A percentile compares a stretch with the other conserved stretches of the same genome.
phyloP scores from a whole-genome alignment of 1,139 yeast species.

The Candida neerlandica region DNA sequence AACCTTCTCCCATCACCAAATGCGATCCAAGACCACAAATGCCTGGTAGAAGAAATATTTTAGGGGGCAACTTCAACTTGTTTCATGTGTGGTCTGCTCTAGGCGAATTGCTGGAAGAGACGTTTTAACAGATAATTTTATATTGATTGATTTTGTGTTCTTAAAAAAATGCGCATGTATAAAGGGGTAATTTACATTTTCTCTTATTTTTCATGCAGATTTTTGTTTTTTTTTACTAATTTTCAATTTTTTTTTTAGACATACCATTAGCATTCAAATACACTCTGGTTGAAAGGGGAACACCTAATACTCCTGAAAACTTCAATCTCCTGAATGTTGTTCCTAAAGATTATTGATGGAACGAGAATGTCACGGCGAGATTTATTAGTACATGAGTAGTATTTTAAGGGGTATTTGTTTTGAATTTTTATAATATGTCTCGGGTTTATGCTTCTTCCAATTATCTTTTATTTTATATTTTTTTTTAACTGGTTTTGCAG shows the following conservation, averaged over 20 bases:
- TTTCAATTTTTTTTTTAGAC: not conserved
- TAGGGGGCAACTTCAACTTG: not conserved
- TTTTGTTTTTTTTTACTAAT: not conserved
- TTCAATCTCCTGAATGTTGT: not conserved
- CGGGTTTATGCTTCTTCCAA: not conserved
- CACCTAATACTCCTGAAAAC: not conserved
- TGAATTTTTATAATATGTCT: not conserved
- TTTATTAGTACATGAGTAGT: not conserved
- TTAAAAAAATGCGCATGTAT: not conserved
- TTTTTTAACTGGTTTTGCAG: not conserved
- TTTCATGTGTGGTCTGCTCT: not conserved
- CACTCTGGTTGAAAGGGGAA: not conserved
- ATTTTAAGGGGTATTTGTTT: not conserved
- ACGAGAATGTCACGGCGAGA: not conserved
- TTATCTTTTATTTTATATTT: not conserved
- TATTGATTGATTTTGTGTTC: not conserved
- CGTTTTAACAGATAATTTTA: constrained; percentile 1
- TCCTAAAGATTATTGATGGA: not conserved
- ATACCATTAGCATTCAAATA: not conserved
- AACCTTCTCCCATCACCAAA: not conserved
- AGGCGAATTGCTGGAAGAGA: not conserved
- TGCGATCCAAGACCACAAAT: too few species aligned
- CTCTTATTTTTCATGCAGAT: not conserved
- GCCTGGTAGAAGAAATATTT: too few species aligned
- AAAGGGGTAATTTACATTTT: not conserved